Conservation (phyloP, 176 grass and related monocot species). For the Eragrostis curvula region DNA sequence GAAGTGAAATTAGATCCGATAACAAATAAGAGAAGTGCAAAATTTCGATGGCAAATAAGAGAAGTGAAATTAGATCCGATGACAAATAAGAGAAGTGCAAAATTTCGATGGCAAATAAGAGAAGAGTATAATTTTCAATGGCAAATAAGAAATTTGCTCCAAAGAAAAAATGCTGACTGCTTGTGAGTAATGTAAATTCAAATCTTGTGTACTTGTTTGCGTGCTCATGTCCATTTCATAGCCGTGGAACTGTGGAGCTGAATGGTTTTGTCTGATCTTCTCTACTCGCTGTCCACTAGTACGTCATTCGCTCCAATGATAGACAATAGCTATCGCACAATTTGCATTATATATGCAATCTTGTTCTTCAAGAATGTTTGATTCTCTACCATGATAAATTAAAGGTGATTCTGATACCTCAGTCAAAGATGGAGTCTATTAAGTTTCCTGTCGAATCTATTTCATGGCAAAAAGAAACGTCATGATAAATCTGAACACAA, state of each 20-base stretch:
- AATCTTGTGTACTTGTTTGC: neutral
- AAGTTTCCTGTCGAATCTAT: neutral
- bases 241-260: neutral
- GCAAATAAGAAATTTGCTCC: no score
- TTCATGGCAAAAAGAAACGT: neutral
- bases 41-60: no score
- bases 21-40: no score
- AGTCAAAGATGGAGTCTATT: neutral
- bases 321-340: neutral
- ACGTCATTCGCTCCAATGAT: neutral
- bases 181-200: neutral
- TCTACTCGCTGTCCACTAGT: no score
- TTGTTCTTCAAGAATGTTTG: constrained; percentile 32
- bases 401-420: neutral
- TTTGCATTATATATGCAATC: constrained; percentile 14
- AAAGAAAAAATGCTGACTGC: no score
- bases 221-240: neutral
- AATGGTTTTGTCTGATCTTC: neutral
- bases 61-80: no score
- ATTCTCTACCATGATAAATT: constrained; percentile 14
- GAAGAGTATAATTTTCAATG: no score
- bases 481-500: constrained; percentile 25
- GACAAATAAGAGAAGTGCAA: no score
- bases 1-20: no score
- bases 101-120: no score